A percentile compares a stretch with the other conserved stretches of the same genome.
phyloP scores from a whole-genome alignment of 352 stramenopile genomes.

The Globisporangium polare region DNA sequence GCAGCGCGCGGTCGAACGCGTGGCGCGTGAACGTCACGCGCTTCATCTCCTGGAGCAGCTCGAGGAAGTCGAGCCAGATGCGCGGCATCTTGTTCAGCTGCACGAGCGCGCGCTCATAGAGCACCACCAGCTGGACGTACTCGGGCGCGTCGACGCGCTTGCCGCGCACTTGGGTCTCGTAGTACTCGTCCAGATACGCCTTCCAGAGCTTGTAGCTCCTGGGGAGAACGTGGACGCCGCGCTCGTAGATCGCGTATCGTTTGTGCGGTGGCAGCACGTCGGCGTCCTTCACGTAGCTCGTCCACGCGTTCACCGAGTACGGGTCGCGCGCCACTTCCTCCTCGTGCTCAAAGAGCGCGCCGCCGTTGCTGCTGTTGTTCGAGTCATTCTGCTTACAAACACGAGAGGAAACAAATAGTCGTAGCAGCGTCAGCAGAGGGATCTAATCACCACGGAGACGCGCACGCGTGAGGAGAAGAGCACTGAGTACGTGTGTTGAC shows the following conservation, averaged over 20 bases:
- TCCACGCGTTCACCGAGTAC: constrained; percentile 84
- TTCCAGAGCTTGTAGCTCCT: constrained; percentile 97
- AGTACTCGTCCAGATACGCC: constrained; percentile 71
- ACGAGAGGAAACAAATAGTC: background rate
- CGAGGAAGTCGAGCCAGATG: constrained; percentile 93
- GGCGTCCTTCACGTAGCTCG: constrained; percentile 42
- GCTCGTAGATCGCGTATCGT: constrained; percentile 80
- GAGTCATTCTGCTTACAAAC: background rate
- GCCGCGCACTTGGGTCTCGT: constrained; percentile 59
- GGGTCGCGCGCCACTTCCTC: constrained; percentile 82
- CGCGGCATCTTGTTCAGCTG: constrained; percentile 95
- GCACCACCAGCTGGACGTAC: constrained; percentile 33
- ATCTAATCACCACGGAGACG: background rate
- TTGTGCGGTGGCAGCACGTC: constrained; percentile 14
- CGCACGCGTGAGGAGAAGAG: background rate
- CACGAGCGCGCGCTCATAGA: constrained; percentile 89
- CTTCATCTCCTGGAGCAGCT: constrained; percentile 71
- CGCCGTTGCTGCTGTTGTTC: background rate
- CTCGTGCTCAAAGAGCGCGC: constrained; percentile 54
- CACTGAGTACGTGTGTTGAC: background rate
- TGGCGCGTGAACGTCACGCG: constrained; percentile 77
- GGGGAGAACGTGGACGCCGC: constrained; percentile 79
- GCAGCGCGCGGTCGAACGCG: constrained; percentile 94
- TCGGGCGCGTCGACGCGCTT: constrained; percentile 48
- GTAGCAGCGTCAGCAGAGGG: background rate